Percentiles rank a stretch among this genome's conserved stretches.
Conservation (phyloP, 176 grass and related monocot species). For the Aegilops longissima region DNA sequence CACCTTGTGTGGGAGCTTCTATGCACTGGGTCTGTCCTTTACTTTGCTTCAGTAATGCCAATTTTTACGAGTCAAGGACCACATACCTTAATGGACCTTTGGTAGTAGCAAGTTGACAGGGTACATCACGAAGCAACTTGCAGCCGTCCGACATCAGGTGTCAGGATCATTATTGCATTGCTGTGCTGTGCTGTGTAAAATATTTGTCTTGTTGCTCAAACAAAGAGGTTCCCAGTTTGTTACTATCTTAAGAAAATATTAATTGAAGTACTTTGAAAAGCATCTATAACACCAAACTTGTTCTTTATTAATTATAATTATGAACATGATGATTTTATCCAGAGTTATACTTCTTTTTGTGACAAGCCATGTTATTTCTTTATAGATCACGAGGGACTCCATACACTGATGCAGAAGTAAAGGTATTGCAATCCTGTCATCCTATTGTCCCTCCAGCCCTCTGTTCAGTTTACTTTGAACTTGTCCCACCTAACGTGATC, state of each 20-base stretch:
- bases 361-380: conserved; percentile 12
- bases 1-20: too few relatives aligned
- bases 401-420: conserved; percentile 92
- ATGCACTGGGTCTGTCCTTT: neutral
- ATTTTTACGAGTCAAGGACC: neutral
- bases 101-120: neutral
- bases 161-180: neutral
- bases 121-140: neutral
- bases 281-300: neutral
- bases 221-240: neutral
- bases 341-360: neutral
- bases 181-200: neutral
- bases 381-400: conserved; percentile 67
- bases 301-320: neutral
- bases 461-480: neutral
- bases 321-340: neutral
- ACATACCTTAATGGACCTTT: conserved; percentile 15
- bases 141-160: neutral
- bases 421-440: conserved; percentile 52
- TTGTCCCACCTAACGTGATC: conserved; percentile 10
- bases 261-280: neutral
- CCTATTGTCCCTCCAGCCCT: neutral
- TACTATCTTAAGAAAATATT: neutral
- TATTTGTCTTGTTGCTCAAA: neutral
- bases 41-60: conserved; percentile 4